These are phyloP conservation scores for Kandelia obovata DNA, from an alignment of 345 rosid species.

Conservation along the genomic window DNA sequence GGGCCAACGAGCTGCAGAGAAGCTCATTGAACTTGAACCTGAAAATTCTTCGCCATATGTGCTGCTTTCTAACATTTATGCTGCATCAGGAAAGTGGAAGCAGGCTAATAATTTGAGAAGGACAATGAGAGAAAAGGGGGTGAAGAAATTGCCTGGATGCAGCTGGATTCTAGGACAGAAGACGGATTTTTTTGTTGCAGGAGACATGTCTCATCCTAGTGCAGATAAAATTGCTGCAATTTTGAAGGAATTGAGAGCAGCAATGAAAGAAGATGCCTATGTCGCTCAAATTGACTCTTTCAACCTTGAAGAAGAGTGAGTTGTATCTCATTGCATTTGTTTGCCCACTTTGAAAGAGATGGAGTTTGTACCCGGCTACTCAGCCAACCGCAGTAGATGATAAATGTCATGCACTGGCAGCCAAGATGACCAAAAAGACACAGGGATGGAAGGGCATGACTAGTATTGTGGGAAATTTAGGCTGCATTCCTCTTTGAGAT, in stretches of 20 bases:
- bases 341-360: too few species aligned
- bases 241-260: constrained; percentile 41
- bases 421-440: background rate
- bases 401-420: too few species aligned
- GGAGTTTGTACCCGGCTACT: too few species aligned
- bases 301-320: constrained; percentile 21
- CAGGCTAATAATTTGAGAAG: constrained; percentile 65
- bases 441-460: background rate
- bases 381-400: too few species aligned
- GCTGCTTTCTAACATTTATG: constrained; percentile 78
- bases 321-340: too few species aligned
- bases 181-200: constrained; percentile 61
- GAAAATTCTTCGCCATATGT: constrained; percentile 74
- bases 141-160: constrained; percentile 74
- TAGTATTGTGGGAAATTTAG: background rate
- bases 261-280: constrained; percentile 34
- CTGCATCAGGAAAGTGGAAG: constrained; percentile 78
- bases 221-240: constrained; percentile 36
- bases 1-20: constrained; percentile 67
- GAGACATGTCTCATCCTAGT: constrained; percentile 62
- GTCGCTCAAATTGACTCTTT: constrained; percentile 26
- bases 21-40: constrained; percentile 72
- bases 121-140: constrained; percentile 75
- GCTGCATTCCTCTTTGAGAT: background rate
- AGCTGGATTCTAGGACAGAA: constrained; percentile 76